phyloP scores from a whole-genome alignment of 2,329 filamentous ascomycete species.

The Fusarium sp. region DNA sequence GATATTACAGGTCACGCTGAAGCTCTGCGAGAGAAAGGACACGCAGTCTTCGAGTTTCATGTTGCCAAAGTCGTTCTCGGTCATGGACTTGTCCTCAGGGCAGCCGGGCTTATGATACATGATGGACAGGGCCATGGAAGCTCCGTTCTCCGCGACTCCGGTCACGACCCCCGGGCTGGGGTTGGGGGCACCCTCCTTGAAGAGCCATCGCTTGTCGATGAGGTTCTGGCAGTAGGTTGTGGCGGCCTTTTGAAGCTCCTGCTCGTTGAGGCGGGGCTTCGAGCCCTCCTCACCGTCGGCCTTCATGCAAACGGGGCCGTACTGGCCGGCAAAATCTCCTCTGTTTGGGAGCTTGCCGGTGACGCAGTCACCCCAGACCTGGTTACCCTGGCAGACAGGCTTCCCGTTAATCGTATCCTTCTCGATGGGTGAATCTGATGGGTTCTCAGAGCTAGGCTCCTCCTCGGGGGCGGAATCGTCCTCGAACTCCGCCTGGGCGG shows the following conservation, averaged over 20 bases:
- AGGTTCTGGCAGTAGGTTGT: constrained; percentile 9
- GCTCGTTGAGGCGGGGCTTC: constrained; percentile 2
- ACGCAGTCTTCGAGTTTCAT: constrained; percentile 13
- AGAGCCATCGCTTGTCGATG: constrained; percentile 16
- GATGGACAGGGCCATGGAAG: constrained; percentile 2
- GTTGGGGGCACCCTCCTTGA: constrained; percentile 6
- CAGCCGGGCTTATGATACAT: constrained; percentile 10
- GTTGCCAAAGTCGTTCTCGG: constrained; percentile 17
- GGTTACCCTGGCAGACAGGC: constrained; percentile 7
- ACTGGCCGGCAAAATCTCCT: constrained; percentile 5
- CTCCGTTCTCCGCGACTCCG: constrained; percentile 8
- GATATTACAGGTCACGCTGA: constrained; percentile 6
- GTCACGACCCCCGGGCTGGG: constrained; percentile 5
- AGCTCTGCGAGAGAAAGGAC: constrained; percentile 8
- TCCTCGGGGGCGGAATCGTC: neutral
- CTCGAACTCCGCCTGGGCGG: constrained; percentile 3
- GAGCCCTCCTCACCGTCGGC: constrained; percentile 7
- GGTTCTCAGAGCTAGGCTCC: neutral
- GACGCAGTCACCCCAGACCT: constrained; percentile 7
- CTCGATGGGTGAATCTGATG: constrained; percentile 8
- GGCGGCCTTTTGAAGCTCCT: constrained; percentile 12
- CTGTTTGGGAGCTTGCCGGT: constrained; percentile 11
- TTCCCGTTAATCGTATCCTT: constrained; percentile 7
- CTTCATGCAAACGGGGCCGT: constrained; percentile 15
- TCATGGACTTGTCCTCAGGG: constrained; percentile 12